Conservation (phyloP, 352 stramenopile species). For the Pythium sukuiense region DNA sequence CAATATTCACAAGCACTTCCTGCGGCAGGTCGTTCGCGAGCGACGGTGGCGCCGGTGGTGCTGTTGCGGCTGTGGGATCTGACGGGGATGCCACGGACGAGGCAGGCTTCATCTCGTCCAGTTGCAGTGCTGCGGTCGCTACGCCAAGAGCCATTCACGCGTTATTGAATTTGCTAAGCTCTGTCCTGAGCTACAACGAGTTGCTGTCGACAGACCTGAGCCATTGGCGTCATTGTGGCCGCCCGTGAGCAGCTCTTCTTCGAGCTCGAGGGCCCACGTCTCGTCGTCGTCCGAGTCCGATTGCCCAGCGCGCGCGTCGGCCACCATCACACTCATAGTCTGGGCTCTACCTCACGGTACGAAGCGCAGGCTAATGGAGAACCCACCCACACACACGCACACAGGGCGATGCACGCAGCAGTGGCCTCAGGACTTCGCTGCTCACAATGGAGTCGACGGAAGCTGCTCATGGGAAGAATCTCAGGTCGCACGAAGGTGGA, state of each 20-base stretch:
- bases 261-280: constrained; percentile 65
- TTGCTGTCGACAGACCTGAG: not conserved
- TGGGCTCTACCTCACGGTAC: too few species aligned
- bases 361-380: not conserved
- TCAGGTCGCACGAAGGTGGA: constrained; percentile 2
- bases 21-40: constrained; percentile 57
- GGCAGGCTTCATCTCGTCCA: not conserved
- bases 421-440: not conserved
- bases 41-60: not conserved
- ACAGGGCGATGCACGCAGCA: constrained; percentile 1
- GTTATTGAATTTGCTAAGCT: not conserved
- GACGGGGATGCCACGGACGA: not conserved
- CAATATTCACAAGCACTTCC: constrained; percentile 71
- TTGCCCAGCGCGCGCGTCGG: not conserved
- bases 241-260: constrained; percentile 54
- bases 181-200: not conserved
- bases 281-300: constrained; percentile 49
- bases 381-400: not conserved
- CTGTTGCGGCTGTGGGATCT: not conserved
- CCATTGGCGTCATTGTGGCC: constrained; percentile 14
- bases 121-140: not conserved
- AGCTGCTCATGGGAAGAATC: not conserved
- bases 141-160: not conserved
- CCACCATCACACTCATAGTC: constrained; percentile 8
- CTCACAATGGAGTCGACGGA: too few species aligned